Percentiles rank a stretch among this genome's conserved stretches.
These are phyloP conservation scores for Stereocaulon alpinum DNA, from an alignment of 495 filamentous ascomycete species.

Conservation along the genomic window DNA sequence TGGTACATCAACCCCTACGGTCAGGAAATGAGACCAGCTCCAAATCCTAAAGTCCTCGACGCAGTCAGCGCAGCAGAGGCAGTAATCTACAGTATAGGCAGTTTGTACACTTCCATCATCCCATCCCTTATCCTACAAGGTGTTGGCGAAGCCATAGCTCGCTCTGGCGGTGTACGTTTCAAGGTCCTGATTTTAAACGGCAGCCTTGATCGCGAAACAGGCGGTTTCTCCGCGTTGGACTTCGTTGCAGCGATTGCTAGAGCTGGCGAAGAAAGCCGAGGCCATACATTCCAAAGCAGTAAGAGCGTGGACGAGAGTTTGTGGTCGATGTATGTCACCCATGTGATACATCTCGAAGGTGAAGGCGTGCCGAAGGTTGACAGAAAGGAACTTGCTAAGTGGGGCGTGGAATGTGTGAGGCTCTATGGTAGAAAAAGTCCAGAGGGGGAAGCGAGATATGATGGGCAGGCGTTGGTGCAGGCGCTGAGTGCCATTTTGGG, in stretches of 20 bases:
- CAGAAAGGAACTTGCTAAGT: slow-evolving; percentile 44
- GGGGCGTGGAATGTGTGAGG: slow-evolving; percentile 67
- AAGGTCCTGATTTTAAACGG: slow-evolving; percentile 86
- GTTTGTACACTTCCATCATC: slow-evolving; percentile 71
- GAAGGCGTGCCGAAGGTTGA: slow-evolving; percentile 61
- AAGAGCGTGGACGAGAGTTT: slow-evolving; percentile 22
- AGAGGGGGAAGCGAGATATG: slow-evolving; percentile 57
- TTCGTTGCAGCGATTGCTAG: slow-evolving; percentile 70
- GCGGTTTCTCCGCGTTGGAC: slow-evolving; percentile 60
- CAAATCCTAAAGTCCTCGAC: slow-evolving; percentile 68
- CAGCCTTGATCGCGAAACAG: slow-evolving; percentile 75
- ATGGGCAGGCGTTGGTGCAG: slow-evolving; percentile 61
- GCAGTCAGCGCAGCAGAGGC: slow-evolving; percentile 51
- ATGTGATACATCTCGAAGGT: slow-evolving; percentile 73
- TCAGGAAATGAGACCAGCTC: slow-evolving; percentile 69
- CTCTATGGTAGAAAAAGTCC: slow-evolving; percentile 61
- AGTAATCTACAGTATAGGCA: slow-evolving; percentile 84
- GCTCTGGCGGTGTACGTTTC: slow-evolving; percentile 27
- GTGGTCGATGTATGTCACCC: slow-evolving; percentile 56
- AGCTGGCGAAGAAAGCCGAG: slow-evolving; percentile 44
- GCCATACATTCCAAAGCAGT: slow-evolving; percentile 9
- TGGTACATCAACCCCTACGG: slow-evolving; percentile 99
- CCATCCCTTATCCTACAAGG: slow-evolving; percentile 61
- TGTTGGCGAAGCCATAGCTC: slow-evolving; percentile 46
- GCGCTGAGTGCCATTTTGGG: slow-evolving; percentile 72